Conservation (phyloP, 352 stramenopile genomes). For the Globisporangium paddicum region DNA sequence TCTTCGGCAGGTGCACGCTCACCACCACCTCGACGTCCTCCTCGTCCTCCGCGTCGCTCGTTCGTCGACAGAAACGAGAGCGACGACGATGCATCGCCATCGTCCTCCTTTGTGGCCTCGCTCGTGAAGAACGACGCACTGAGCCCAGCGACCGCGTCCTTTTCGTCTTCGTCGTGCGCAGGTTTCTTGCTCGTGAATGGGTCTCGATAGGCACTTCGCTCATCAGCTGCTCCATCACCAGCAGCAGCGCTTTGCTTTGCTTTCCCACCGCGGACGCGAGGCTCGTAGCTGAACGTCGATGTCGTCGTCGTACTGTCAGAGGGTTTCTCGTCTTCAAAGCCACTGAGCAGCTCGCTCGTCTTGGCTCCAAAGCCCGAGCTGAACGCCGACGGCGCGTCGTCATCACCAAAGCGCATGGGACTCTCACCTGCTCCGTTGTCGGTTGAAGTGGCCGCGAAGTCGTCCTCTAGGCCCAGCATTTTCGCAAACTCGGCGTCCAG, state of each 20-base stretch:
- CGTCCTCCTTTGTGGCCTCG: neutral
- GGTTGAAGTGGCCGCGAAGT: constrained; percentile 8
- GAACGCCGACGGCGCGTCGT: neutral
- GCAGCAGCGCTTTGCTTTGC: neutral
- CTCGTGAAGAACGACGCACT: constrained; percentile 35
- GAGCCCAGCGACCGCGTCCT: constrained; percentile 11
- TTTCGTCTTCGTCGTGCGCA: constrained; percentile 4
- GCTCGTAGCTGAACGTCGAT: constrained; percentile 10
- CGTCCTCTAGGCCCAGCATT: constrained; percentile 56
- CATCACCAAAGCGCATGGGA: constrained; percentile 6
- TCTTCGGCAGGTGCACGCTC: constrained; percentile 1
- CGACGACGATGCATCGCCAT: constrained; percentile 14
- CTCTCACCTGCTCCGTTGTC: neutral
- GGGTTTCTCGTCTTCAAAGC: neutral
- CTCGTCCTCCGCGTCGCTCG: constrained; percentile 19
- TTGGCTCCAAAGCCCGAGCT: constrained; percentile 3
- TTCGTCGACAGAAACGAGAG: constrained; percentile 21
- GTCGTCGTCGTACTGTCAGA: neutral
- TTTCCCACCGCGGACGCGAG: constrained; percentile 5
- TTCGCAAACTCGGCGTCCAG: constrained; percentile 64
- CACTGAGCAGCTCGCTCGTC: neutral
- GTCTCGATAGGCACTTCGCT: constrained; percentile 1
- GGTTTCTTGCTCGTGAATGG: constrained; percentile 2
- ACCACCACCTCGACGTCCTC: constrained; percentile 8
- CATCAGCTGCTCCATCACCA: too few relatives aligned